phyloP scores from a whole-genome alignment of 257 asterid genomes.

The Striga asiatica region DNA sequence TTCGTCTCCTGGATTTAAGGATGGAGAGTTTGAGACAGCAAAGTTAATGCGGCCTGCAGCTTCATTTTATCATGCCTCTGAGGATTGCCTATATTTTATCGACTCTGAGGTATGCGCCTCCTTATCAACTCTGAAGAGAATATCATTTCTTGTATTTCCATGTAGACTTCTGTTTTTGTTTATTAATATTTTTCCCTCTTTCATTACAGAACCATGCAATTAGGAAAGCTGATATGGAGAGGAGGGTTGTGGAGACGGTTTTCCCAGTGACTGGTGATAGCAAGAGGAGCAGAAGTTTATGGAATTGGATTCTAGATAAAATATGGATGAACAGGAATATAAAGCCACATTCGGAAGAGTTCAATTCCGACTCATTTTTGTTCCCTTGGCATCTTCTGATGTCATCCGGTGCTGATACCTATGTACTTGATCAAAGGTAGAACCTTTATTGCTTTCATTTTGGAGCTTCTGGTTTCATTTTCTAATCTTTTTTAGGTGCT shows the following conservation, averaged over 20 bases:
- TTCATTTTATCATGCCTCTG: too few relatives aligned
- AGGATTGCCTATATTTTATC: too few relatives aligned
- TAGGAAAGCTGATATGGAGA: conserved; percentile 75
- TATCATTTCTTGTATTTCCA: not conserved
- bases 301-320: conserved; percentile 63
- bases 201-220: conserved; percentile 79
- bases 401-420: conserved; percentile 39
- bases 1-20: too few relatives aligned
- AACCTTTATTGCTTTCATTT: not conserved
- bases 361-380: conserved; percentile 44
- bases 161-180: conserved; percentile 5
- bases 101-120: too few relatives aligned
- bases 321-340: conserved; percentile 32
- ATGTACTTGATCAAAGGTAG: conserved; percentile 69
- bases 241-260: conserved; percentile 70
- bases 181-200: conserved; percentile 17
- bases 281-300: conserved; percentile 33
- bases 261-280: conserved; percentile 32
- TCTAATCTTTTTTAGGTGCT: too few relatives aligned
- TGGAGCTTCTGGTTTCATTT: not conserved
- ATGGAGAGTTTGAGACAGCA: too few relatives aligned
- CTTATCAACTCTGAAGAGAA: not conserved
- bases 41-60: too few relatives aligned
- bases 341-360: conserved; percentile 31
- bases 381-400: conserved; percentile 88